These are phyloP conservation scores for Leptographium wingfieldii DNA, from an alignment of 2,329 filamentous ascomycete species.

Conservation along the genomic window DNA sequence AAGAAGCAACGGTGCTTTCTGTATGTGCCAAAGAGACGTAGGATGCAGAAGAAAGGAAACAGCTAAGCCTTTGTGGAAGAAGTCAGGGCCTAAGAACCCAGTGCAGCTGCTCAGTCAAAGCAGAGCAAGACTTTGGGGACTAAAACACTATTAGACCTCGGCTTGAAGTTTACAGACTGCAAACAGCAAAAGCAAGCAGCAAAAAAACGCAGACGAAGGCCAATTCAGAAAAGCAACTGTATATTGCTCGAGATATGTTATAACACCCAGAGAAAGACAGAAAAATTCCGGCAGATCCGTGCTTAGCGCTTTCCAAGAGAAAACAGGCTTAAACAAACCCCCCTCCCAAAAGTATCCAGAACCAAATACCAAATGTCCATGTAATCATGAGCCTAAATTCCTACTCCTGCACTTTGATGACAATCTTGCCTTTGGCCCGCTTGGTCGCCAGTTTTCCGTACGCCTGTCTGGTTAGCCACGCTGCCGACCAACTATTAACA, in stretches of 20 bases:
- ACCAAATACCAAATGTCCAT: neutral
- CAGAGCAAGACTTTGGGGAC: no score
- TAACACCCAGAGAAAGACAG: neutral
- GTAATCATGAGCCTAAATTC: neutral
- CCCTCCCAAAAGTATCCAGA: neutral
- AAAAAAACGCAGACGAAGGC: neutral
- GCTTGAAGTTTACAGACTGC: neutral
- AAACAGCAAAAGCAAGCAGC: neutral
- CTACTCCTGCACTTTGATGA: constrained; percentile 22
- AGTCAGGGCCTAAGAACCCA: no score
- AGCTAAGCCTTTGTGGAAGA: no score
- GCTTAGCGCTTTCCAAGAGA: neutral
- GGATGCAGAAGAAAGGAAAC: no score
- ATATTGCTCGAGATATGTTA: neutral
- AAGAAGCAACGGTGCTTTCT: no score
- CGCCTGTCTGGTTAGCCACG: constrained; percentile 11
- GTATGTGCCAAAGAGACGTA: no score
- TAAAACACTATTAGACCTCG: no score
- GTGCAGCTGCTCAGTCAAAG: no score
- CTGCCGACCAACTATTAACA: no score
- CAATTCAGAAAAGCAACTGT: neutral
- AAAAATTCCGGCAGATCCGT: neutral
- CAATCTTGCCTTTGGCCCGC: constrained; percentile 21
- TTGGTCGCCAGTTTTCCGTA: constrained; percentile 20
- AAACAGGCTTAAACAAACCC: neutral